Conservation (phyloP, 164 flowering plant species). For the Vitis labrusca region DNA sequence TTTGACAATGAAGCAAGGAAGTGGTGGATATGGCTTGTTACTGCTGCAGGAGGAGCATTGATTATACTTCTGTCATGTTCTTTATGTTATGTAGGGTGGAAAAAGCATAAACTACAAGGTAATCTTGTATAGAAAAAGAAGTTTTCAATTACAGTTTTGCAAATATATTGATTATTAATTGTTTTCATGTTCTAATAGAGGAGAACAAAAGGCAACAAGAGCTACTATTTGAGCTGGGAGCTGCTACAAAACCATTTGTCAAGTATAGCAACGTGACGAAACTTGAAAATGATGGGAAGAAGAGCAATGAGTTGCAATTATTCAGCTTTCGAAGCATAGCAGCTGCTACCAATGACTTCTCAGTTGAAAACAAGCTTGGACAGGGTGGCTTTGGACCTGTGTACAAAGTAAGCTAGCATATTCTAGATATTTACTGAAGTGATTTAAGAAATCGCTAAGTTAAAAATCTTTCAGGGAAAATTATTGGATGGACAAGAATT, state of each 20-base stretch:
- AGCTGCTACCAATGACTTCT: constrained; percentile 30
- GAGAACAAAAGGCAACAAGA: background rate
- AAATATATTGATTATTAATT: too few relatives aligned
- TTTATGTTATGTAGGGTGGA: background rate
- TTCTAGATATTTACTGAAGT: too few relatives aligned
- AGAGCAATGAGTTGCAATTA: constrained; percentile 4
- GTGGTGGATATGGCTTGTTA: constrained; percentile 9
- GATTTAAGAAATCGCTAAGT: background rate
- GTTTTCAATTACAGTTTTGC: background rate
- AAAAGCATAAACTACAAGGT: constrained; percentile 10
- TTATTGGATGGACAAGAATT: constrained; percentile 28
- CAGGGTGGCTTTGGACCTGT: constrained; percentile 44
- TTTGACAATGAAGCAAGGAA: constrained; percentile 1
- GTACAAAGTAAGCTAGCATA: constrained; percentile 22
- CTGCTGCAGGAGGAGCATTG: background rate
- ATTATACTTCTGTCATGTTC: background rate
- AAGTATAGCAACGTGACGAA: background rate
- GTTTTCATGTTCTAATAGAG: background rate
- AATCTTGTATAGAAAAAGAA: background rate
- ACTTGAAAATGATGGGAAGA: background rate
- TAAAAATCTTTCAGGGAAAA: constrained; percentile 19
- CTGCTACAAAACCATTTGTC: too few relatives aligned
- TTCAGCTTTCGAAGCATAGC: constrained; percentile 13
- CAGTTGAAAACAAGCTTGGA: constrained; percentile 29
- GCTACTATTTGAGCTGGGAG: constrained; percentile 7